Conservation (phyloP, 139 green algal genomes). For the Spirogloea muscicola region DNA sequence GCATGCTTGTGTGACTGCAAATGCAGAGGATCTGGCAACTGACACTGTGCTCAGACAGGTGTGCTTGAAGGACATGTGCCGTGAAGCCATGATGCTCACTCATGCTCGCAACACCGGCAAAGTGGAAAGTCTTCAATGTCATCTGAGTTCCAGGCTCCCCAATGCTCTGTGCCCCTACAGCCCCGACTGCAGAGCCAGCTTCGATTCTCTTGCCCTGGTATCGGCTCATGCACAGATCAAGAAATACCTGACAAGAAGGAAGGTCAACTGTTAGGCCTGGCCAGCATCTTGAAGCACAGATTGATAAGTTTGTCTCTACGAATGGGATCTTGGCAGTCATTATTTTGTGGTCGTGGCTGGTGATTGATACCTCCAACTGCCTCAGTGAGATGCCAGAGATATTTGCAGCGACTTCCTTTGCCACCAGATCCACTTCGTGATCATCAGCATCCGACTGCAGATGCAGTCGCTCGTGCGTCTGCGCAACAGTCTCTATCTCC, state of each 20-base stretch:
- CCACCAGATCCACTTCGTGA: neutral
- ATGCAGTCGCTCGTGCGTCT: neutral
- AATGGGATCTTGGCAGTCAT: too few species aligned
- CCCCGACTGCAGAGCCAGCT: slow-evolving; percentile 75
- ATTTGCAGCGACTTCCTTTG: slow-evolving; percentile 3
- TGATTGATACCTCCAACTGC: slow-evolving; percentile 24
- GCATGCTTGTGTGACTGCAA: too few species aligned
- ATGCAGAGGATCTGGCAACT: too few species aligned
- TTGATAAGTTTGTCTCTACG: too few species aligned
- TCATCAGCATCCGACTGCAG: neutral
- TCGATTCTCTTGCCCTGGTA: slow-evolving; percentile 86
- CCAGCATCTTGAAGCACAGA: too few species aligned
- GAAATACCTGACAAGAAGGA: slow-evolving; percentile 51
- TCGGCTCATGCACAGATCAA: slow-evolving; percentile 53
- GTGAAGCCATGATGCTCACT: too few species aligned
- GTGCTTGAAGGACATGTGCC: too few species aligned
- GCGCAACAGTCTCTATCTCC: slow-evolving; percentile 13
- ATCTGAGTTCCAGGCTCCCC: slow-evolving; percentile 97
- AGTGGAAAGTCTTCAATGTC: slow-evolving; percentile 99
- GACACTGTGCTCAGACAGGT: too few species aligned
- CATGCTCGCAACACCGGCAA: slow-evolving; percentile 95
- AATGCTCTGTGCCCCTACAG: slow-evolving; percentile 89
- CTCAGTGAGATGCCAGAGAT: neutral
- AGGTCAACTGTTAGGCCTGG: too few species aligned
- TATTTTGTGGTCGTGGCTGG: too few species aligned